Percentiles rank a stretch among this genome's conserved stretches.
Evolutionary conservation across 1,284 basidiomycete genomes (phyloP).

Genomic region (Ganoderma sinense): DNA sequence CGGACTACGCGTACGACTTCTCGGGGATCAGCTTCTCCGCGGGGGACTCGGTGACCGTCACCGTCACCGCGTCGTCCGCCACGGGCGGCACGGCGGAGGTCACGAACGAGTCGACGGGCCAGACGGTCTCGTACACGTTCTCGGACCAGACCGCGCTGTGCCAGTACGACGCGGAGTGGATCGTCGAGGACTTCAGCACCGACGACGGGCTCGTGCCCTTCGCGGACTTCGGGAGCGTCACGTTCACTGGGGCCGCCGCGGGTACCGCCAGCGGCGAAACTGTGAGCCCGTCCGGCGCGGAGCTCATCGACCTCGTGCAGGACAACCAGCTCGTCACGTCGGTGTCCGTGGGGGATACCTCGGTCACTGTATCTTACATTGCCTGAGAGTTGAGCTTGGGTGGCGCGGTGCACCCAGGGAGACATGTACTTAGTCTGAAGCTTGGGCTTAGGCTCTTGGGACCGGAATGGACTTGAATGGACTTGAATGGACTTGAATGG

Average conservation of each 20-base stretch:
- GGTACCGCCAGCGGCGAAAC: slow-evolving; percentile 16
- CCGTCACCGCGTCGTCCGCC: slow-evolving; percentile 39
- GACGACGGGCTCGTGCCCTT: slow-evolving; percentile 42
- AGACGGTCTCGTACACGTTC: slow-evolving; percentile 39
- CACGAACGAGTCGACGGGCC: slow-evolving; percentile 40
- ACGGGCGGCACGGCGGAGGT: slow-evolving; percentile 41
- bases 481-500: too few relatives aligned
- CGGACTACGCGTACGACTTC: slow-evolving; percentile 43
- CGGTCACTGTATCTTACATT: slow-evolving; percentile 38
- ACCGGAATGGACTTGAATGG: background rate
- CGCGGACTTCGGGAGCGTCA: slow-evolving; percentile 47
- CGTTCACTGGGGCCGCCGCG: slow-evolving; percentile 28
- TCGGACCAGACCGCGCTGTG: slow-evolving; percentile 41
- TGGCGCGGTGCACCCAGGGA: background rate
- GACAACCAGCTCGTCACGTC: slow-evolving; percentile 36
- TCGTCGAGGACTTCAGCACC: slow-evolving; percentile 45
- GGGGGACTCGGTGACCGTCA: slow-evolving; percentile 41
- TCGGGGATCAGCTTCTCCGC: slow-evolving; percentile 39
- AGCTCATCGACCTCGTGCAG: slow-evolving; percentile 43
- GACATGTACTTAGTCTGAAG: background rate
- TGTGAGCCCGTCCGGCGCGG: slow-evolving; percentile 34
- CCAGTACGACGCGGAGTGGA: slow-evolving; percentile 38
- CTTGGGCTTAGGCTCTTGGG: background rate
- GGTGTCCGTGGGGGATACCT: slow-evolving; percentile 29
- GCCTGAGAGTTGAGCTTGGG: too few relatives aligned